Evolutionary conservation across 2,329 filamentous ascomycete genomes (phyloP).

Genomic region (Fusarium irregulare): DNA sequence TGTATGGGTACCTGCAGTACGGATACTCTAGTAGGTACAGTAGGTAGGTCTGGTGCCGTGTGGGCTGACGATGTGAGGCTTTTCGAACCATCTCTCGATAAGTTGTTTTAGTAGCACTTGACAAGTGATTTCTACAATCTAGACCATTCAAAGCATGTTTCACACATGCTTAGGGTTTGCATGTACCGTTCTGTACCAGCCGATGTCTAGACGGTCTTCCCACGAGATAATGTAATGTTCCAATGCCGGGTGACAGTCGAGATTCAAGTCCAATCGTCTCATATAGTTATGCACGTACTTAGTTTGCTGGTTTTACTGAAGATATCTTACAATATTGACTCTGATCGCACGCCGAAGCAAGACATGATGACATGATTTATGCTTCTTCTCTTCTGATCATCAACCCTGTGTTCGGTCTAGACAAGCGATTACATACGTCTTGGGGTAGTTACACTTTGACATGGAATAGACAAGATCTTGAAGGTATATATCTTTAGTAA

Average conservation of each 20-base stretch:
- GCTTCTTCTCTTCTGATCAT: not conserved
- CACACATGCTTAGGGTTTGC: not conserved
- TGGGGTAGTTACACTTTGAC: not conserved
- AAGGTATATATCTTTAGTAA: not conserved
- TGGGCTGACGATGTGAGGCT: constrained; percentile 4
- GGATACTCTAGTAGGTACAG: not conserved
- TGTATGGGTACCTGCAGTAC: not conserved
- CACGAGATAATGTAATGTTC: not conserved
- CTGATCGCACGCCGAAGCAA: not conserved
- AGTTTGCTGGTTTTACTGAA: not conserved
- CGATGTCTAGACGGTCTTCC: not conserved
- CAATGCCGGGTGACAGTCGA: not conserved
- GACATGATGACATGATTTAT: not conserved
- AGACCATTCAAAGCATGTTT: not conserved
- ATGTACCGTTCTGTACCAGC: not conserved
- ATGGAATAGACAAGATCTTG: not conserved
- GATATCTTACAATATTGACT: constrained; percentile 9
- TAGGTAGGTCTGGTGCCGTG: constrained; percentile 1
- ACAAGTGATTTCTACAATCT: not conserved
- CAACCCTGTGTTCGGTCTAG: not conserved
- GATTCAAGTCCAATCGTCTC: not conserved
- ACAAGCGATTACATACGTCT: not conserved
- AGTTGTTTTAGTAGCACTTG: not conserved
- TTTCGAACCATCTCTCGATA: not conserved
- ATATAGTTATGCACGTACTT: not conserved